Conservation (phyloP, 805 yeast species). For the Suhomyces emberorum region DNA sequence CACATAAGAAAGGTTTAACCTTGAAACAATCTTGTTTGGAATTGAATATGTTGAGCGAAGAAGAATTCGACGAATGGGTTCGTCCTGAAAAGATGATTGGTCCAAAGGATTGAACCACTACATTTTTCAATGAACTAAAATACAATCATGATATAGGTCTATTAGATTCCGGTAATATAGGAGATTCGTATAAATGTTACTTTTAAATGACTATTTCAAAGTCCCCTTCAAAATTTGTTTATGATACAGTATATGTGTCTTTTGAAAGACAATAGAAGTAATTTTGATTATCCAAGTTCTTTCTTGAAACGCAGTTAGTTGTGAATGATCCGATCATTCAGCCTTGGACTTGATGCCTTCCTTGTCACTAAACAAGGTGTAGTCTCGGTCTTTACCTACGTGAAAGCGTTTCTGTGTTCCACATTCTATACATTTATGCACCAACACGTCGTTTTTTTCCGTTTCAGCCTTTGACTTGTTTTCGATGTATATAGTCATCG, state of each 20-base stretch:
- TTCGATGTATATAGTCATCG: slow-evolving; percentile 35
- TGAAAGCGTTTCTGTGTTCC: slow-evolving; percentile 55
- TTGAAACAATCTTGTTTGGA: slow-evolving; percentile 37
- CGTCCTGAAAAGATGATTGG: slow-evolving; percentile 41
- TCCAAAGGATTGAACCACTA: slow-evolving; percentile 27
- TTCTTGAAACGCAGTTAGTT: too few species aligned
- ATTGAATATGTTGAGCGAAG: slow-evolving; percentile 29
- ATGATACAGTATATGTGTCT: too few species aligned
- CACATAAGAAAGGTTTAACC: slow-evolving; percentile 39
- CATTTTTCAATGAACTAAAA: too few species aligned
- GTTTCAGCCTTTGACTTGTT: slow-evolving; percentile 36
- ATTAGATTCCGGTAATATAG: too few species aligned
- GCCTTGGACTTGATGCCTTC: slow-evolving; percentile 21
- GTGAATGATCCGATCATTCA: too few species aligned
- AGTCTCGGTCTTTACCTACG: slow-evolving; percentile 52
- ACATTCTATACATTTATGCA: slow-evolving; percentile 51
- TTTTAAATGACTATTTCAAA: too few species aligned
- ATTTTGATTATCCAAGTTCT: too few species aligned
- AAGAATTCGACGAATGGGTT: slow-evolving; percentile 39
- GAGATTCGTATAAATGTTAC: too few species aligned
- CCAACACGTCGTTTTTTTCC: slow-evolving; percentile 44
- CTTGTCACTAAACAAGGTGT: slow-evolving; percentile 45
- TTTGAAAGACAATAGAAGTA: too few species aligned
- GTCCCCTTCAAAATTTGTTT: too few species aligned
- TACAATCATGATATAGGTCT: too few species aligned